Evolutionary conservation across 2,329 filamentous ascomycete species (phyloP).

Genomic region (Penicillium sp.): DNA sequence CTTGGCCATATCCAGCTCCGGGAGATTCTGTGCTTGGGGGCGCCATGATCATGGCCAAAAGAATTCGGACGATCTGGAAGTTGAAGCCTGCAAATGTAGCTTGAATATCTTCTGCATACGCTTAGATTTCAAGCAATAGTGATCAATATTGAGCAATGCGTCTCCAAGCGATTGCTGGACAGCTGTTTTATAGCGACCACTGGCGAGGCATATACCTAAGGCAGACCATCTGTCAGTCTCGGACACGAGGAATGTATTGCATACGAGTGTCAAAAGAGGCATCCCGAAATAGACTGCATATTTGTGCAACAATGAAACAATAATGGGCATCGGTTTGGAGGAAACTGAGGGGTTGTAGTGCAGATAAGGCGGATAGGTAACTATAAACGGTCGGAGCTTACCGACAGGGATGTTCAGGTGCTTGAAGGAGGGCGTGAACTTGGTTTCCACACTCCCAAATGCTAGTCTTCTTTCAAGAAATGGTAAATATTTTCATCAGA

Average conservation of each 20-base stretch:
- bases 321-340: slow-evolving; percentile 10
- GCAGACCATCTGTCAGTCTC: slow-evolving; percentile 5
- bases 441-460: neutral
- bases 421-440: too few relatives aligned
- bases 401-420: slow-evolving; percentile 17
- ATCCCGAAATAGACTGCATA: slow-evolving; percentile 14
- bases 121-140: neutral
- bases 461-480: neutral
- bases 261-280: neutral
- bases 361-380: slow-evolving; percentile 16
- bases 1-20: slow-evolving; percentile 26
- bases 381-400: slow-evolving; percentile 26
- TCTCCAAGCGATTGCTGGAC: neutral
- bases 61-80: neutral
- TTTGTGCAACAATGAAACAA: slow-evolving; percentile 6
- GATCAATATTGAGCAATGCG: neutral
- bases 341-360: slow-evolving; percentile 7
- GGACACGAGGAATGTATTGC: neutral
- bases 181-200: neutral
- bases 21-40: neutral
- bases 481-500: neutral
- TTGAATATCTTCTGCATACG: neutral
- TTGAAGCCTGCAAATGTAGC: neutral
- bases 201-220: neutral
- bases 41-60: slow-evolving; percentile 4